Evolutionary conservation across 1,284 basidiomycete species (phyloP).

Genomic region (Agroathelia rolfsii): DNA sequence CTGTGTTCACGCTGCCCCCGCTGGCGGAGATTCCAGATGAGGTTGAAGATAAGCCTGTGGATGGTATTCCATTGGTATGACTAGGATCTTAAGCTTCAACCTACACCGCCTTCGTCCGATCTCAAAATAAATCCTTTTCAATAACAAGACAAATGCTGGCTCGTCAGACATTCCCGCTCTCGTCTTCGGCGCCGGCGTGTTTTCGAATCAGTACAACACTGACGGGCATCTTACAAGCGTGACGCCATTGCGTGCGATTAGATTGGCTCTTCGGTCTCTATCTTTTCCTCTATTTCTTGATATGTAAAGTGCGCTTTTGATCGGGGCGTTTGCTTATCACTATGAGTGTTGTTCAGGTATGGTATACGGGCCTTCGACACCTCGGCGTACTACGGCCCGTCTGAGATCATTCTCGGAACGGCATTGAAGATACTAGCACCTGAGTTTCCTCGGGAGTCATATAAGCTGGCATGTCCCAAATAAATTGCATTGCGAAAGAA

Average conservation of each 20-base stretch:
- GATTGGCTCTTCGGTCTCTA: slow-evolving; percentile 68
- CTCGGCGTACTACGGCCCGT: slow-evolving; percentile 80
- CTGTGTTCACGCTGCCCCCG: slow-evolving; percentile 28
- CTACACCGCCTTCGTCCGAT: neutral
- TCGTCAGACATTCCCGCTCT: slow-evolving; percentile 36
- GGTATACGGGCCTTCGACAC: slow-evolving; percentile 91
- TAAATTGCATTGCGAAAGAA: slow-evolving; percentile 1
- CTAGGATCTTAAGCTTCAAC: slow-evolving; percentile 6
- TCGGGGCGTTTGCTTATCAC: slow-evolving; percentile 2
- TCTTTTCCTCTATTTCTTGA: neutral
- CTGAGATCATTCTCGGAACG: slow-evolving; percentile 82
- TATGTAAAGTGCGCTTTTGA: neutral
- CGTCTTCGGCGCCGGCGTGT: slow-evolving; percentile 61
- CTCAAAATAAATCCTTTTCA: slow-evolving; percentile 11
- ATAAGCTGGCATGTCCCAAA: slow-evolving; percentile 50
- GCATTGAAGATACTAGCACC: slow-evolving; percentile 50
- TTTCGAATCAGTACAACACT: slow-evolving; percentile 66
- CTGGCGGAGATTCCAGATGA: slow-evolving; percentile 36
- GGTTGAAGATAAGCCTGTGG: slow-evolving; percentile 42
- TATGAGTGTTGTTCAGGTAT: slow-evolving; percentile 41
- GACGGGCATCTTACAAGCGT: slow-evolving; percentile 50
- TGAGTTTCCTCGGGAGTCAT: slow-evolving; percentile 75
- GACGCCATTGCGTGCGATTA: slow-evolving; percentile 60
- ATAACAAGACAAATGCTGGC: slow-evolving; percentile 21
- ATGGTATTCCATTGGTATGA: slow-evolving; percentile 8